Percentiles rank a stretch among this genome's conserved stretches.
phyloP scores from a whole-genome alignment of 768 basidiomycete genomes.

The Boletus sensibilis region DNA sequence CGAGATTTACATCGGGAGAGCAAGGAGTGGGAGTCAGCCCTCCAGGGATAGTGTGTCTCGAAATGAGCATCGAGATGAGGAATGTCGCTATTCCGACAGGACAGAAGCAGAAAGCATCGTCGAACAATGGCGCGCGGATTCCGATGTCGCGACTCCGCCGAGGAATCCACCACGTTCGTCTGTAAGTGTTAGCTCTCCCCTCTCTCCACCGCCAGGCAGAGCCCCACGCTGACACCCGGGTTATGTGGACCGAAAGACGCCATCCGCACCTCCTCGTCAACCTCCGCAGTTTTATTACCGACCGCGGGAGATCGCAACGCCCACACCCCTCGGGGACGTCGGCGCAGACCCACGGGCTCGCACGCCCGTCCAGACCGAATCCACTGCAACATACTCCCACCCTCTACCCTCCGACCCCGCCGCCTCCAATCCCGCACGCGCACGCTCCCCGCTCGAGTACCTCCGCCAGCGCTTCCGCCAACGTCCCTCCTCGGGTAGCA shows the following conservation, averaged over 20 bases:
- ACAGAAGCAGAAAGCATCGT: constrained; percentile 28
- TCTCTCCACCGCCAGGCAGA: background rate
- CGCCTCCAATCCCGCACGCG: constrained; percentile 10
- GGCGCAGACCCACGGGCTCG: constrained; percentile 13
- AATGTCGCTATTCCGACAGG: constrained; percentile 16
- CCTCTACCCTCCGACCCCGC: constrained; percentile 4
- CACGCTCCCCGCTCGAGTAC: constrained; percentile 21
- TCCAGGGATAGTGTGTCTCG: constrained; percentile 19
- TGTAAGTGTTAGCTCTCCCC: constrained; percentile 13
- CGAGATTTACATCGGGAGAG: constrained; percentile 20
- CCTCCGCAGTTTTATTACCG: constrained; percentile 22
- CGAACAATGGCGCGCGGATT: constrained; percentile 34
- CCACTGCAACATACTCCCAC: background rate
- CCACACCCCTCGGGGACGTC: constrained; percentile 25
- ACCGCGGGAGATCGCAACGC: constrained; percentile 33
- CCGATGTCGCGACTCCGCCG: constrained; percentile 19
- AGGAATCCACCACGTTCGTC: constrained; percentile 18
- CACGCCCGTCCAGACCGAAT: constrained; percentile 14
- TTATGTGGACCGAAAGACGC: constrained; percentile 14
- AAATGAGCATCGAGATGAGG: constrained; percentile 16
- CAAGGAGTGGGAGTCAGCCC: constrained; percentile 27
- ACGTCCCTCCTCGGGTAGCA: constrained; percentile 33
- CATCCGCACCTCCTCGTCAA: constrained; percentile 11
- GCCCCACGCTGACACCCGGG: constrained; percentile 3
- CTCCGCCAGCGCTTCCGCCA: constrained; percentile 30